phyloP scores from a whole-genome alignment of 306 rosid genomes.

The Cicer yamashitae region DNA sequence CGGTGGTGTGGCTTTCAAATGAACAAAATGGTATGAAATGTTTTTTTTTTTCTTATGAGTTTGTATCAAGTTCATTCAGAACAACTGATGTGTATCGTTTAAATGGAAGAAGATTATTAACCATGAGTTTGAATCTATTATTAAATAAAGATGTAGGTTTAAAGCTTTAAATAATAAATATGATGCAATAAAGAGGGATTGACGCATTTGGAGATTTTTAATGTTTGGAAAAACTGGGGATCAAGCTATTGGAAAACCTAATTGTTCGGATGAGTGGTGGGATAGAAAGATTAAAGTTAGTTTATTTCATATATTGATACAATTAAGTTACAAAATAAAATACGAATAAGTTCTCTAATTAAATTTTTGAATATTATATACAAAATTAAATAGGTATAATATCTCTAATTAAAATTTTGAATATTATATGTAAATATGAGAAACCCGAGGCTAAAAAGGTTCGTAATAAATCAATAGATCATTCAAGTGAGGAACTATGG shows the following conservation, averaged over 20 bases:
- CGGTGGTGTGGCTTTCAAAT: too few relatives aligned
- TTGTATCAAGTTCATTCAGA: too few relatives aligned
- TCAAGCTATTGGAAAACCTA: background rate
- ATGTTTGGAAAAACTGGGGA: background rate
- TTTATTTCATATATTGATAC: background rate
- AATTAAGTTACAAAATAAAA: background rate
- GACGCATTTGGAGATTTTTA: background rate
- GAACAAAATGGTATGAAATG: too few relatives aligned
- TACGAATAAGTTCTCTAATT: background rate
- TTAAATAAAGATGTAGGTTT: too few relatives aligned
- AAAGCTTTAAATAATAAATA: too few relatives aligned
- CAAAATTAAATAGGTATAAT: too few relatives aligned
- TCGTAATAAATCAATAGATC: background rate
- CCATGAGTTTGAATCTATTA: too few relatives aligned
- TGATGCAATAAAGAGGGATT: background rate
- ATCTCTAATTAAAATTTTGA: too few relatives aligned
- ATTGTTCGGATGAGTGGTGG: background rate
- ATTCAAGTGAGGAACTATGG: background rate
- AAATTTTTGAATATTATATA: background rate
- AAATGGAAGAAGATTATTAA: too few relatives aligned
- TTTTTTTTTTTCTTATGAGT: too few relatives aligned
- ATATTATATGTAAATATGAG: background rate
- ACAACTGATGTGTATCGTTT: too few relatives aligned
- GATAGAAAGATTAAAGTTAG: background rate
- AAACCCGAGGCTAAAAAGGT: background rate